A percentile compares a stretch with the other conserved stretches of the same genome.
Conservation (phyloP, 805 yeast species). For the Brettanomyces naardenensis region DNA sequence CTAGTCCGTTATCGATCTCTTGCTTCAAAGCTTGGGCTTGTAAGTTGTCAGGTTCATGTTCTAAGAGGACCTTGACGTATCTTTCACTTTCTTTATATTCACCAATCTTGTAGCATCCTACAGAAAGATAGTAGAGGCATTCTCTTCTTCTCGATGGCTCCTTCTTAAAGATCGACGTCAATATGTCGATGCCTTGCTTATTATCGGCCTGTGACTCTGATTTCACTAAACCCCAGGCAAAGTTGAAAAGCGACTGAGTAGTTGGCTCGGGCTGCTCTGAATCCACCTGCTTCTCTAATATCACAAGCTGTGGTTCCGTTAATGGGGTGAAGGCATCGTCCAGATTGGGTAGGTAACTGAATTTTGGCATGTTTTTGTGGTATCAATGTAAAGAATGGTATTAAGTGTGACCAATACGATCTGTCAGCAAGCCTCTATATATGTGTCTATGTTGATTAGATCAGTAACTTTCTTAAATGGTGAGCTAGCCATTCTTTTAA, state of each 20-base stretch:
- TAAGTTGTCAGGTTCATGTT: slow-evolving; percentile 75
- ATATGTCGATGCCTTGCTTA: slow-evolving; percentile 68
- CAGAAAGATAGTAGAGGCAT: slow-evolving; percentile 75
- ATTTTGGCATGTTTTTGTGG: slow-evolving; percentile 16
- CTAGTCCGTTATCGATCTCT: slow-evolving; percentile 76
- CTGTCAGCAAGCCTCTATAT: no score
- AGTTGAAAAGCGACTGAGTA: slow-evolving; percentile 82
- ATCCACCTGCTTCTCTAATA: slow-evolving; percentile 68
- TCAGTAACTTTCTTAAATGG: no score
- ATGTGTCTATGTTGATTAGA: no score
- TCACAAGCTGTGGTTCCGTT: slow-evolving; percentile 64
- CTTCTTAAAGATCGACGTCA: slow-evolving; percentile 63
- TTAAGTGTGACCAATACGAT: no score
- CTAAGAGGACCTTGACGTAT: slow-evolving; percentile 70
- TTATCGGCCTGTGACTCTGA: slow-evolving; percentile 56
- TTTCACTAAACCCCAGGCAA: slow-evolving; percentile 93
- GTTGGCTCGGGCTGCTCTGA: slow-evolving; percentile 76
- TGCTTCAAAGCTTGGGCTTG: slow-evolving; percentile 69
- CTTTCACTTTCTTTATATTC: slow-evolving; percentile 81
- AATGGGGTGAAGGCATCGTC: slow-evolving; percentile 39
- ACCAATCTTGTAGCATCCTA: slow-evolving; percentile 84
- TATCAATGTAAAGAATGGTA: neutral
- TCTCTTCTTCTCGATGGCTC: slow-evolving; percentile 83
- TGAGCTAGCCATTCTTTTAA: no score
- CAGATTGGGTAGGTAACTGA: slow-evolving; percentile 22